Percentiles rank a stretch among this genome's conserved stretches.
phyloP scores from a whole-genome alignment of 2,329 filamentous ascomycete species.

The Apiospora marii region DNA sequence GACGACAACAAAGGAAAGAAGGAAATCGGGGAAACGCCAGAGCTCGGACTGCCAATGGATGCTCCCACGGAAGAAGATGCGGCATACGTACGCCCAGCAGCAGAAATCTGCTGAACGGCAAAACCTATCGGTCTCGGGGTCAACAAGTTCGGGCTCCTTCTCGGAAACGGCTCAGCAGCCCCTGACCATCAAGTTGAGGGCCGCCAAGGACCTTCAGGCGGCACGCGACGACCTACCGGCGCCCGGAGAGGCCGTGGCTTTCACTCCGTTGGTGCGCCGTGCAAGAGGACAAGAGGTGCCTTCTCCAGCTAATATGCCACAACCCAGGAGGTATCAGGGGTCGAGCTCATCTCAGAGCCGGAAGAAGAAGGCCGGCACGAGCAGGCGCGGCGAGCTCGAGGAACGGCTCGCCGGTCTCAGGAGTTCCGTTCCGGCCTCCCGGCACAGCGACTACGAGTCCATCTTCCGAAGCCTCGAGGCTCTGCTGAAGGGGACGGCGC shows the following conservation, averaged over 20 bases:
- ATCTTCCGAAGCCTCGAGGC: conserved; percentile 54
- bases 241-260: conserved; percentile 37
- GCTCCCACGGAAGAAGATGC: conserved; percentile 39
- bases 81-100: conserved; percentile 41
- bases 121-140: background rate
- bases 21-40: conserved; percentile 28
- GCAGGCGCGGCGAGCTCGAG: conserved; percentile 39
- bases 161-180: conserved; percentile 7
- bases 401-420: conserved; percentile 46
- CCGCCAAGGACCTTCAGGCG: conserved; percentile 31
- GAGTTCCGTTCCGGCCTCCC: conserved; percentile 37
- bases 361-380: conserved; percentile 26
- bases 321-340: background rate
- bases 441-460: conserved; percentile 51
- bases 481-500: conserved; percentile 51
- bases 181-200: conserved; percentile 24
- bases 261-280: conserved; percentile 41
- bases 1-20: background rate
- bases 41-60: conserved; percentile 35
- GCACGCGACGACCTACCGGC: conserved; percentile 25
- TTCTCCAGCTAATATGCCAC: background rate
- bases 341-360: background rate
- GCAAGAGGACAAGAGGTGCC: conserved; percentile 37
- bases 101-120: conserved; percentile 24
- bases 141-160: background rate